Evolutionary conservation across 148 eudicot species (phyloP).

Genomic region (Cornus controversa): DNA sequence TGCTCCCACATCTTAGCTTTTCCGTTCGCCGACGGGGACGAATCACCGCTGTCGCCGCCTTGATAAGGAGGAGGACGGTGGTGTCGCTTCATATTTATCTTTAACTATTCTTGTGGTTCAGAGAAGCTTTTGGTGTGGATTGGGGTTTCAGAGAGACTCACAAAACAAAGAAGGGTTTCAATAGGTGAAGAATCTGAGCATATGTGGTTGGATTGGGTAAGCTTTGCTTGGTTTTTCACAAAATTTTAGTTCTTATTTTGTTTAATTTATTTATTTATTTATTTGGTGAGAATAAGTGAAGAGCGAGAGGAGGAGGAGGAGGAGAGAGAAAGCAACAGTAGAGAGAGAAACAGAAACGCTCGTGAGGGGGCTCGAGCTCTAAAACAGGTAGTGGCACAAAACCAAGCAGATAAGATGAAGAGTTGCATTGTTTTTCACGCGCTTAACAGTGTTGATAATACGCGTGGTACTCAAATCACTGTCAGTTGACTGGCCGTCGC

Average conservation of each 20-base stretch:
- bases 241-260: too few relatives aligned
- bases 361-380: slow-evolving; percentile 11
- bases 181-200: slow-evolving; percentile 18
- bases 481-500: too few relatives aligned
- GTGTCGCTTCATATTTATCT: slow-evolving; percentile 31
- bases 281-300: not conserved
- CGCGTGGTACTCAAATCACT: too few relatives aligned
- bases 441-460: too few relatives aligned
- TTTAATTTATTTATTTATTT: too few relatives aligned
- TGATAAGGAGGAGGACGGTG: slow-evolving; percentile 7
- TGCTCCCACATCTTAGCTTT: slow-evolving; percentile 58
- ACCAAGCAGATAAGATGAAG: too few relatives aligned
- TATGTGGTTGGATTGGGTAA: slow-evolving; percentile 22
- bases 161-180: slow-evolving; percentile 6
- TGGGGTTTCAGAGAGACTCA: not conserved
- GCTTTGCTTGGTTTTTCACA: slow-evolving; percentile 24
- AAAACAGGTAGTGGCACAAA: not conserved
- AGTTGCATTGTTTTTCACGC: too few relatives aligned
- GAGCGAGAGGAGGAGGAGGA: not conserved
- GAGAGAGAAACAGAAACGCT: not conserved
- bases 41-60: not conserved
- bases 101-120: not conserved
- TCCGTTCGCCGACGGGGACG: not conserved
- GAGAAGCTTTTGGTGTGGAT: too few relatives aligned
- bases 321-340: not conserved